Evolutionary conservation across 768 basidiomycete species (phyloP), one percentile per base, ranked within the genome.

Genomic region (Leccinum variicolor): DNA sequence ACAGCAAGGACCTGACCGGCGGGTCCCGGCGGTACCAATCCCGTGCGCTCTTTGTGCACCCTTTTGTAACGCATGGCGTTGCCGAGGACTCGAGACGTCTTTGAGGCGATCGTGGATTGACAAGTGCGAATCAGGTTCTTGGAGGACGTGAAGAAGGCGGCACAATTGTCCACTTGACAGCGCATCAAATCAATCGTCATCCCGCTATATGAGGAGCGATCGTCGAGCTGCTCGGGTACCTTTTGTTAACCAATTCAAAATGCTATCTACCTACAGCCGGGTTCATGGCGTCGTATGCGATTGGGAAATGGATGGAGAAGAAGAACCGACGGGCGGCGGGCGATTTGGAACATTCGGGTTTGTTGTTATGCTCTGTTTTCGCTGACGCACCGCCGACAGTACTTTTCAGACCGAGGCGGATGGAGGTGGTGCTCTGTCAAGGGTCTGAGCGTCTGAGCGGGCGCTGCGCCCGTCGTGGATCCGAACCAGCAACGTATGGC

Each of bases 1-100:
- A 73, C 21, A 15, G 31, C 36, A 48, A 63, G 3, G 50, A 58
- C 1, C 53, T 84, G 43, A 66, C 67, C 34, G 65, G 68, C 13
- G 82, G 83, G 1, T 84, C 64, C 77, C 78, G 0, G 59, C 63
- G 14, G 34, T 75, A 6, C 73, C 76, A 0, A 83, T 82, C 1
- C 77, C 77, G 3, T 73, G 76, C 4, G 53, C 59, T 28, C 26
- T 64, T 6, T 17, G 75, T 75, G 10, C 84, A 84, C 62, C 83
- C 83, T 25, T 85, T 85, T 62, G 62, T 65, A 21, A 70, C 76
- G 47, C 79, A 81, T 66, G 82, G 84, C 62, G 67, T 85, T 7
- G 61, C 51, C 0, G 77, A 83, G 65, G 84, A 84, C 64, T 84
- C 84, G 84, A 63, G 68, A 41, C 71, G 73, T 8, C 1, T 48